Percentiles rank a stretch among this genome's conserved stretches.
These are phyloP conservation scores for Candida nonsorbophila DNA, from an alignment of 805 yeast genomes.

Conservation along the genomic window DNA sequence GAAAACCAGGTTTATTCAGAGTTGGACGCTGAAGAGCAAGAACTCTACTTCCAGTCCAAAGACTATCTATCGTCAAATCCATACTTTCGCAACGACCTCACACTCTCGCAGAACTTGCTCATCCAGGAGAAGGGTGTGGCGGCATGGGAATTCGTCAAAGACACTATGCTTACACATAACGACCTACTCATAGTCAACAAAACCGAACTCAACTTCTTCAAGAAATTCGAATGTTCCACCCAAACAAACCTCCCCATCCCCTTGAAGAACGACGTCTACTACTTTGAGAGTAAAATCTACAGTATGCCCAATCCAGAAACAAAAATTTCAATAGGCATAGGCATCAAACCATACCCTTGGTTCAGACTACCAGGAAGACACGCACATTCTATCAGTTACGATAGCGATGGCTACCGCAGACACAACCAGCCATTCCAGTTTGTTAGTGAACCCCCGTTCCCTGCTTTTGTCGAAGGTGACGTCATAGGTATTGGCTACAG, in stretches of 20 bases:
- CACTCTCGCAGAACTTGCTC: constrained; percentile 54
- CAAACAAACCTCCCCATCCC: constrained; percentile 87
- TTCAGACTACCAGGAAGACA: constrained; percentile 93
- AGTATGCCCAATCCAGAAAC: constrained; percentile 59
- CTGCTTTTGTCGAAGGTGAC: constrained; percentile 72
- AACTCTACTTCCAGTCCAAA: constrained; percentile 61
- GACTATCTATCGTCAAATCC: constrained; percentile 37
- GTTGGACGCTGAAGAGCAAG: constrained; percentile 65
- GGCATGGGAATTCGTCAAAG: constrained; percentile 83
- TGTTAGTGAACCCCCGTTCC: constrained; percentile 47
- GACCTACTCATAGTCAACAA: constrained; percentile 62
- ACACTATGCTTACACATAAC: constrained; percentile 48
- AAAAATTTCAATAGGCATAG: constrained; percentile 67
- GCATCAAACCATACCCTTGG: constrained; percentile 87
- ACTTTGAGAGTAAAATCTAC: constrained; percentile 82
- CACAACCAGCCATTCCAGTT: constrained; percentile 67
- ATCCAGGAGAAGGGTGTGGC: constrained; percentile 84
- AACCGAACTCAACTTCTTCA: constrained; percentile 52
- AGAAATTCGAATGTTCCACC: constrained; percentile 58
- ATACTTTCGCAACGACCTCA: constrained; percentile 35
- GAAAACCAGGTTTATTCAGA: constrained; percentile 52
- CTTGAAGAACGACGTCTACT: constrained; percentile 74
- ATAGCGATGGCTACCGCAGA: constrained; percentile 76
- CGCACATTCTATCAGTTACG: constrained; percentile 79
- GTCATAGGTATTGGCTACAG: constrained; percentile 90